Conservation (phyloP, 176 grass and related monocot species). For the Juncus effusus region DNA sequence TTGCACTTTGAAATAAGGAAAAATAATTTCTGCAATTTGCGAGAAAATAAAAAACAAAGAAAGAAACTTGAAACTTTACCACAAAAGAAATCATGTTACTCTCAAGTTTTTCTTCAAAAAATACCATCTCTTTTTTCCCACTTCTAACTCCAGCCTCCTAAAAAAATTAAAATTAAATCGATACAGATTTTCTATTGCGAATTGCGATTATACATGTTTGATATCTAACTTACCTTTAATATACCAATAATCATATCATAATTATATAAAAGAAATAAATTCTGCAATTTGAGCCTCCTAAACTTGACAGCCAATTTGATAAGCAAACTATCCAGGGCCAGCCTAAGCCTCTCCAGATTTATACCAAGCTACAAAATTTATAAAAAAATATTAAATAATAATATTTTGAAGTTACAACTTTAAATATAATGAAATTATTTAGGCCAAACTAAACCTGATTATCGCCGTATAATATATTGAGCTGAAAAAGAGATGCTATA, state of each 20-base stretch:
- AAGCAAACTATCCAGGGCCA: slow-evolving; percentile 62
- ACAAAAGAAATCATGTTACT: slow-evolving; percentile 67
- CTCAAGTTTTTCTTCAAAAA: slow-evolving; percentile 82
- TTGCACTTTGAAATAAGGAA: too few species aligned
- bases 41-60: background rate
- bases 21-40: background rate
- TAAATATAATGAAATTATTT: background rate
- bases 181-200: background rate
- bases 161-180: slow-evolving; percentile 10
- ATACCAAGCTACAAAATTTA: slow-evolving; percentile 61
- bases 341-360: slow-evolving; percentile 55
- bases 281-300: slow-evolving; percentile 37
- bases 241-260: slow-evolving; percentile 87
- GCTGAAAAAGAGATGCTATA: slow-evolving; percentile 63
- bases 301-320: slow-evolving; percentile 45
- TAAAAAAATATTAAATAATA: background rate
- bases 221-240: slow-evolving; percentile 53
- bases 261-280: slow-evolving; percentile 93
- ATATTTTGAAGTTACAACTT: too few species aligned
- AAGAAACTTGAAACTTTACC: slow-evolving; percentile 51
- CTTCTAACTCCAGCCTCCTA: slow-evolving; percentile 55
- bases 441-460: slow-evolving; percentile 47
- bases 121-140: slow-evolving; percentile 47
- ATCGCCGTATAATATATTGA: slow-evolving; percentile 76
- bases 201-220: background rate